Percentiles rank a stretch among this genome's conserved stretches.
phyloP scores from a whole-genome alignment of 176 grass and related monocot genomes.

The Musa troglodytarum region DNA sequence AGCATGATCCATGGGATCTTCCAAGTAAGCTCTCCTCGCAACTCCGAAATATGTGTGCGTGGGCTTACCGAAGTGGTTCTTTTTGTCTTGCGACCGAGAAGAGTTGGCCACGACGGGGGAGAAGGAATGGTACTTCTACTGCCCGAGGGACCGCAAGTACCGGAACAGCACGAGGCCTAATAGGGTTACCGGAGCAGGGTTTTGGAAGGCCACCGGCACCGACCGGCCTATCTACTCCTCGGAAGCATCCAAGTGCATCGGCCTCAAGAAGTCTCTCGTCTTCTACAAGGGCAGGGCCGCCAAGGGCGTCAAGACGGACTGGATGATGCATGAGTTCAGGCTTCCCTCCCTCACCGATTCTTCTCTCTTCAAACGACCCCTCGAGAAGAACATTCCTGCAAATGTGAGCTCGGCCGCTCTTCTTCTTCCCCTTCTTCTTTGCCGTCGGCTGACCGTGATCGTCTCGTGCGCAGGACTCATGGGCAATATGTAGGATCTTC shows the following conservation, averaged over 20 bases:
- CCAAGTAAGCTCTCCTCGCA: slow-evolving; percentile 64
- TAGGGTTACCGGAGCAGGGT: slow-evolving; percentile 82
- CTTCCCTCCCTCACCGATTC: slow-evolving; percentile 61
- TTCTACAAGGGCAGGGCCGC: slow-evolving; percentile 97
- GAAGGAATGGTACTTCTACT: slow-evolving; percentile 99
- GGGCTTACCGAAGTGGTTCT: not conserved
- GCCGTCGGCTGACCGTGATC: not conserved
- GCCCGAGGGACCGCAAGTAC: slow-evolving; percentile 93
- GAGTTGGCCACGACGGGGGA: slow-evolving; percentile 89
- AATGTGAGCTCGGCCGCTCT: slow-evolving; percentile 45
- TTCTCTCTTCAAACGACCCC: slow-evolving; percentile 53
- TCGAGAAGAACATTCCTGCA: slow-evolving; percentile 74
- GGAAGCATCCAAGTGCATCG: slow-evolving; percentile 85
- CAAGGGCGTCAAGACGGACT: slow-evolving; percentile 87
- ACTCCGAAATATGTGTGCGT: no score
- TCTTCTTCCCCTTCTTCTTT: not conserved
- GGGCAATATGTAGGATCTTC: slow-evolving; percentile 97
- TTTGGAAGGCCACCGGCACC: slow-evolving; percentile 98
- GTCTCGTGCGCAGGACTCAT: slow-evolving; percentile 46
- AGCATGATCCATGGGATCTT: slow-evolving; percentile 99
- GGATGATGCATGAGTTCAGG: slow-evolving; percentile 99
- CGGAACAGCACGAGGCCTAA: slow-evolving; percentile 90
- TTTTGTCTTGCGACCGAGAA: slow-evolving; percentile 11
- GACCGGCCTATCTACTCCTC: slow-evolving; percentile 93
- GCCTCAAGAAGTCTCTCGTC: slow-evolving; percentile 95